A percentile compares a stretch with the other conserved stretches of the same genome.
Conservation (phyloP, 2,329 filamentous ascomycete species). For the Didymella sp. region DNA sequence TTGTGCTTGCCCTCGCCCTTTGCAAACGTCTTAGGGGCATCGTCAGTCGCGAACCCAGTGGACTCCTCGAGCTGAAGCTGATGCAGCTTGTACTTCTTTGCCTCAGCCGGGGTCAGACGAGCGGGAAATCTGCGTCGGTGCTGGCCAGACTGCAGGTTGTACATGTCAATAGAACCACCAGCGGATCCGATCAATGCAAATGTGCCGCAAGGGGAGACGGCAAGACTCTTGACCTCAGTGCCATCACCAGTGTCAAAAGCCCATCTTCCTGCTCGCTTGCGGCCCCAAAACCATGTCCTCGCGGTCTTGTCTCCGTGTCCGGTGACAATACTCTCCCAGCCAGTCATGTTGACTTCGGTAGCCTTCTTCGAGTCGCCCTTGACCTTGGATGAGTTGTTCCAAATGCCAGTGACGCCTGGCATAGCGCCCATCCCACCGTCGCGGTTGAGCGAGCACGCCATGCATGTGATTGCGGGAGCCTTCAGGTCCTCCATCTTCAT, state of each 20-base stretch:
- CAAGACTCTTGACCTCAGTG: conserved; percentile 80
- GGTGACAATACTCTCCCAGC: conserved; percentile 97
- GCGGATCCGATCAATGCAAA: conserved; percentile 90
- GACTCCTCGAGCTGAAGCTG: conserved; percentile 64
- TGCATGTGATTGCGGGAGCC: conserved; percentile 87
- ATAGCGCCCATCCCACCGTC: conserved; percentile 92
- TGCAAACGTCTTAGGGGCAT: conserved; percentile 48
- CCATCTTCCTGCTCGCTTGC: conserved; percentile 92
- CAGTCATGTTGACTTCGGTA: conserved; percentile 77
- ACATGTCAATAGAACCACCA: conserved; percentile 87
- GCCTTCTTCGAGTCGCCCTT: conserved; percentile 71
- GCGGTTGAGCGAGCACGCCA: conserved; percentile 89
- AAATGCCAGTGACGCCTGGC: conserved; percentile 78
- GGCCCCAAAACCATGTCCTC: conserved; percentile 97
- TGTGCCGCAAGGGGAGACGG: conserved; percentile 89
- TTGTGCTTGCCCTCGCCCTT: conserved; percentile 75
- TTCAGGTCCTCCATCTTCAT: conserved; percentile 76
- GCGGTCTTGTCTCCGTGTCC: conserved; percentile 87
- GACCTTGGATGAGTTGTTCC: conserved; percentile 74
- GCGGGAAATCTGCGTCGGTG: conserved; percentile 89
- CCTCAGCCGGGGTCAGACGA: conserved; percentile 76
- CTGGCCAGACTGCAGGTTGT: conserved; percentile 91
- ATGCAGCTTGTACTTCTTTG: conserved; percentile 73
- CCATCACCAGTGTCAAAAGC: conserved; percentile 85
- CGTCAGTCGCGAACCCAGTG: conserved; percentile 14